Evolutionary conservation across 306 rosid species (phyloP), one percentile per base, ranked within the genome.

Genomic region (Lotus japonicus): DNA sequence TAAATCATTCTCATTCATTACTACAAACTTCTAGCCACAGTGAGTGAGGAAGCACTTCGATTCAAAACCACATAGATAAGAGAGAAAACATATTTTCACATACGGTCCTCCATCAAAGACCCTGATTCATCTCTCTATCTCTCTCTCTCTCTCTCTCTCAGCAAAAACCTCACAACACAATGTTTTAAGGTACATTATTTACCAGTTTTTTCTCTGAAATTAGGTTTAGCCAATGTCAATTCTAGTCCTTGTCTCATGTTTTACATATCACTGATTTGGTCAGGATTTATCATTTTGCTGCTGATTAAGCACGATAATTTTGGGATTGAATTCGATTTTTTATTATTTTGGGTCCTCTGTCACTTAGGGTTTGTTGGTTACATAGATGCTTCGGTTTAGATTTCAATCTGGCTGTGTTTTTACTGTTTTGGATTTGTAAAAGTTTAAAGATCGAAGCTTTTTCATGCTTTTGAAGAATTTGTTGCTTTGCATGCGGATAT

Each of bases 241-340:
- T 78, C 43, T 28, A 56, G 28, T 58, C 26, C 33, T 75, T 87
- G 80, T 87, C 88, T 81, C 88, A 76, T 45, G 61, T 75, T 80
- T 73, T 59, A 51, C 71, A 38, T 63, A 38, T 38, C 48, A 65
- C 33, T 63, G 68, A 76, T 76, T 69, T 79, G 61, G 45, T 67
- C 80, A 80, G 86, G 87, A 80, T 83, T 84, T 72, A 56, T 76
- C 17, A 8, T 21, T 46, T 42, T 53, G 57, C 44, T 26, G 49
- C 66, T 62, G 68, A 59, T 73, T 73, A 48, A 48, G 58, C 53
- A n/a, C 21, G 23, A 8, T 56, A 68, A 53, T 65, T 59, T n/a
- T 9, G 72, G 58, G 71, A 31, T 76, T 80, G 74, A 61, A 64
- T 31, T 72, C 55, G 65, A 76, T 74, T 72, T n/a, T n/a, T 58